phyloP scores from a whole-genome alignment of 2,329 filamentous ascomycete species.

The Neoarthrinium moseri region DNA sequence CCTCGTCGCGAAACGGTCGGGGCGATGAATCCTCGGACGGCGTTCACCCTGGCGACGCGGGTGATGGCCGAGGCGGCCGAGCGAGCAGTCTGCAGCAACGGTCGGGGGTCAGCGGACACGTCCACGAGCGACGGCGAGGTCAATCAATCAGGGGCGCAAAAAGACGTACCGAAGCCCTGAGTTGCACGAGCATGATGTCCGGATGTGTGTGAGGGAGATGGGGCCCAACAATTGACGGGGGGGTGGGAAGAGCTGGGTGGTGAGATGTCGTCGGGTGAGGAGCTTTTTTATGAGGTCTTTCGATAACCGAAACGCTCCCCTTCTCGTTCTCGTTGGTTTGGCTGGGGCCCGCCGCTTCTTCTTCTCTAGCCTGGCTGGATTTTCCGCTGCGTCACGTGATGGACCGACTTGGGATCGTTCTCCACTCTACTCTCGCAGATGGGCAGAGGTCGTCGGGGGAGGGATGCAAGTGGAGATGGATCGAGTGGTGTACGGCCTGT shows the following conservation, averaged over 20 bases:
- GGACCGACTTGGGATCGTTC: too few species aligned
- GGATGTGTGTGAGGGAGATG: constrained; percentile 23
- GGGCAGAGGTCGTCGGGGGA: too few species aligned
- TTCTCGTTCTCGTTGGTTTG: too few species aligned
- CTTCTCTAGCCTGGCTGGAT: too few species aligned
- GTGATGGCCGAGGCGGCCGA: constrained; percentile 49
- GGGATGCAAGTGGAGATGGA: too few species aligned
- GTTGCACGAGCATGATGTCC: constrained; percentile 54
- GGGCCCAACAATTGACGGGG: constrained; percentile 42
- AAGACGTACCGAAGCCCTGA: constrained; percentile 55
- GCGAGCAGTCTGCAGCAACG: constrained; percentile 48
- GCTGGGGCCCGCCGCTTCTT: too few species aligned
- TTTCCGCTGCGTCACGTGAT: too few species aligned
- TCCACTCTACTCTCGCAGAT: too few species aligned
- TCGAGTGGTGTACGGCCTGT: too few species aligned
- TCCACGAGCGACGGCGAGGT: too few species aligned
- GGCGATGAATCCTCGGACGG: constrained; percentile 56
- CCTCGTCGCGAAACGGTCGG: constrained; percentile 62
- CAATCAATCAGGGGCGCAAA: constrained; percentile 9
- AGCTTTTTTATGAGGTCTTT: constrained; percentile 9
- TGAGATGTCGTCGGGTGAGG: constrained; percentile 3
- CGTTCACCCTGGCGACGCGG: constrained; percentile 46
- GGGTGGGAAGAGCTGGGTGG: constrained; percentile 23
- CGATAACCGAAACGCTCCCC: constrained; percentile 7
- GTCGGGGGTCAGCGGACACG: too few species aligned